Conservation (phyloP, 495 filamentous ascomycete genomes). For the Penicillium atrosanguineum region DNA sequence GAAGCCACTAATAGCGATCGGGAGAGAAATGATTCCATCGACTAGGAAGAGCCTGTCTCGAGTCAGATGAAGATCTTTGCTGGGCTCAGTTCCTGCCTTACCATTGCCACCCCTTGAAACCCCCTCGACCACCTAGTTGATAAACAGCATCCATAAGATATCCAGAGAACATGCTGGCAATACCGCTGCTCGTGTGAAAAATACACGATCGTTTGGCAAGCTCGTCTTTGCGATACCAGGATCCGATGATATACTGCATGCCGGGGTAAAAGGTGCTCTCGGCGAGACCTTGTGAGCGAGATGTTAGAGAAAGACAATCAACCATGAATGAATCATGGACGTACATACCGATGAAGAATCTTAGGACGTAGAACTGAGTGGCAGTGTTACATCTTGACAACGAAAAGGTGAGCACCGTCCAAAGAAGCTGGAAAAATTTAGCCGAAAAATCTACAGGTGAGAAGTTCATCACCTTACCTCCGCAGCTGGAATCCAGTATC, state of each 20-base stretch:
- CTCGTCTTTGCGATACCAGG: conserved; percentile 55
- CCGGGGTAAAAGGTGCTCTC: conserved; percentile 48
- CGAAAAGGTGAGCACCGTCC: conserved; percentile 53
- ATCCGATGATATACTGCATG: conserved; percentile 46
- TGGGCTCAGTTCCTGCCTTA: conserved; percentile 3
- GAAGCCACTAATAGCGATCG: conserved; percentile 52
- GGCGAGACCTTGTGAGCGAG: conserved; percentile 29
- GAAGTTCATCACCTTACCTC: conserved; percentile 18
- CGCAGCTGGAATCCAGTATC: conserved; percentile 57
- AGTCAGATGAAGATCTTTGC: not conserved
- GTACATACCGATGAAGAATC: conserved; percentile 55
- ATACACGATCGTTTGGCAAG: conserved; percentile 60
- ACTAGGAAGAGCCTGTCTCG: conserved; percentile 37
- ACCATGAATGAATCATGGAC: conserved; percentile 12
- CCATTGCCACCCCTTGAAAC: conserved; percentile 50
- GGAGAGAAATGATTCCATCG: conserved; percentile 47
- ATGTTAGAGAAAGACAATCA: not conserved
- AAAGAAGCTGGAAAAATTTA: conserved; percentile 42
- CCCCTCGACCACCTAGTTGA: conserved; percentile 43
- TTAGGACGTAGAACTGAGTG: conserved; percentile 52
- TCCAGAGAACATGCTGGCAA: conserved; percentile 57
- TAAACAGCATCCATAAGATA: conserved; percentile 58
- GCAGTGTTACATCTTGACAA: conserved; percentile 45
- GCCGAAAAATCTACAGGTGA: not conserved
- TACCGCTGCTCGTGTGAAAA: conserved; percentile 54